Evolutionary conservation across 176 grass and related monocot species (phyloP), one percentile per base, ranked within the genome.

Genomic region (Triticum dicoccoides): DNA sequence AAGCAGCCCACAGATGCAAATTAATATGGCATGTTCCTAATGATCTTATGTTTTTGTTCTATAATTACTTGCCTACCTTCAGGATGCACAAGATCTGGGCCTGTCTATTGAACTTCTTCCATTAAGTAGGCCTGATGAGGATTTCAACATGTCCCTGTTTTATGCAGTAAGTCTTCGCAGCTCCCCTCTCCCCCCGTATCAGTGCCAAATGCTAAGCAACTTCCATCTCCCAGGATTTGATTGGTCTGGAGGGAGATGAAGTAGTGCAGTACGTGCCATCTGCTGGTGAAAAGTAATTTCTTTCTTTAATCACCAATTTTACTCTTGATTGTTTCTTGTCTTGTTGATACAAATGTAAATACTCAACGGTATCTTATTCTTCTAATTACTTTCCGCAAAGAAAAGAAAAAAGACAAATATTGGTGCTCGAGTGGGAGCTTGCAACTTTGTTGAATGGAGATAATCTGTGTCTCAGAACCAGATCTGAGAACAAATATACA

Each of bases 1-100:
- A 58, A 6, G 8, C 7, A 24, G 13, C 15, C 9, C 15, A 56
- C 39, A 84, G 45, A 51, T 23, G 34, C 68, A 84, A 74, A 25
- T 21, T 14, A 20, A 18, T 30, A 82, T 39, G 27, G 11, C 30
- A 27, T 58, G 44, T 10, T 86, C 49, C 65, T 72, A 80, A 56
- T 88, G 45, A 66, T 61, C 59, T 30, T 30, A 10, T 79, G 23
- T 77, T 11, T 54, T 25, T 76, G 20, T 76, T 13, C 4, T 83
- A 54, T 56, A 39, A 67, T 41, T 81, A 49, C 17, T 82, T 61
- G 15, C 78, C 59, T 86, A 24, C 34, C 37, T 86, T 9, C 82
- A 98, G 96, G 96, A 98, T 80, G 91, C 89, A 79, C 81, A 91
- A 91, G 96, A 94, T 89, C 90, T 98, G 87, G 96, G 96, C 88